Evolutionary conservation across 495 filamentous ascomycete species (phyloP).

Genomic region (Lophiostoma macrostomum): DNA sequence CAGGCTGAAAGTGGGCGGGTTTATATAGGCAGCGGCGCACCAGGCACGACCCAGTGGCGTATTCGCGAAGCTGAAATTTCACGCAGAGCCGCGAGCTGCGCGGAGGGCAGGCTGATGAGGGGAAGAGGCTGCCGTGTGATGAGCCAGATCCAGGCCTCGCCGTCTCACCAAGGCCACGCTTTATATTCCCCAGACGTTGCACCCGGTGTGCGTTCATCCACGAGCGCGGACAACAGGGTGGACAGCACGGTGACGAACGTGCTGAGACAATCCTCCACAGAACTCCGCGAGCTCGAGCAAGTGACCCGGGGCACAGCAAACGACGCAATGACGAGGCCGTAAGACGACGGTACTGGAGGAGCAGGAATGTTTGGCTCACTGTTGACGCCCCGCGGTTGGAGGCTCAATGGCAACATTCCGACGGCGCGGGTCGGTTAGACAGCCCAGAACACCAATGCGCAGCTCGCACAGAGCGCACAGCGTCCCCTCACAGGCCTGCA

Average conservation of each 20-base stretch:
- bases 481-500: neutral
- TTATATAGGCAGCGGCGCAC: slow-evolving; percentile 14
- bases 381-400: too few species aligned
- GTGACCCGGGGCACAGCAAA: too few species aligned
- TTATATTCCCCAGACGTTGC: slow-evolving; percentile 6
- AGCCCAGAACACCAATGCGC: neutral
- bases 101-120: neutral
- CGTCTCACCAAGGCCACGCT: neutral
- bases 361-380: neutral
- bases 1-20: neutral
- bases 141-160: too few species aligned
- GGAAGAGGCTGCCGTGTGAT: too few species aligned
- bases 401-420: too few species aligned
- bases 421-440: too few species aligned
- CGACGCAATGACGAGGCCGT: too few species aligned
- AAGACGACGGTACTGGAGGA: neutral
- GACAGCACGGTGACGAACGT: neutral
- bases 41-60: neutral
- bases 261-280: neutral
- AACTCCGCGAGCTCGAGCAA: neutral
- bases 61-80: neutral
- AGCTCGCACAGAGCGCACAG: neutral
- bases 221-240: slow-evolving; percentile 10
- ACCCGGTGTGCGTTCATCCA: slow-evolving; percentile 16
- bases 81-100: neutral